Evolutionary conservation across 2,329 filamentous ascomycete genomes (phyloP), one percentile per base, ranked within the genome.

Genomic region (Phaeoacremonium minimum): DNA sequence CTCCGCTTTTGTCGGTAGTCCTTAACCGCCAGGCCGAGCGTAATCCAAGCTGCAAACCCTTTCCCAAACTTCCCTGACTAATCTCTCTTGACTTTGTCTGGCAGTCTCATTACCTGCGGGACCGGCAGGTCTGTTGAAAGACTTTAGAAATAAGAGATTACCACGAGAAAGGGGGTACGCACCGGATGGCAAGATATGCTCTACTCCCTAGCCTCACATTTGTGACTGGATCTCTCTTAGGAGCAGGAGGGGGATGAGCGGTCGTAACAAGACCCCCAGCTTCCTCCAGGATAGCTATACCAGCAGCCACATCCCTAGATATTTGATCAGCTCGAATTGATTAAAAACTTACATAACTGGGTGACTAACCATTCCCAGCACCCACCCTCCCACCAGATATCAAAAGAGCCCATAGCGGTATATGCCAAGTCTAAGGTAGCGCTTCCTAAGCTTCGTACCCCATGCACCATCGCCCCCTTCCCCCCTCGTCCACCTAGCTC

Each of bases 371-470:
- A 89, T 58, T 88, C 85, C 84, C 84, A 87, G 50, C 83, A 87
- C 0, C 84, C 84, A 4, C 83, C 85, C 53, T 89, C 84, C 84
- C 84, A 89, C 84, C 85, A 88, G 9, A 88, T 86, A 58, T 89
- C 85, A 46, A 88, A 81, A 0, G 78, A 69, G 0, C 85, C 85
- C 73, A 85, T 85, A 11, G 85, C 85, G 8, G 78, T 77, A 54
- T 88, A 89, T 0, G 83, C 84, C 33, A 89, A 59, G 56, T 88
- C 85, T 36, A 89, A 53, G 2, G 85, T 86, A 7, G 85, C 85
- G 51, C 82, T 75, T 16, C 84, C 84, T 39, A 89, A 55, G 55
- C 83, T 85, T 42, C 85, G 63, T 31, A 89, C 68, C 0, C 85
- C 85, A 57, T 89, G 85, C 6, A 88, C 85, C 84, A 89, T 89